phyloP scores from a whole-genome alignment of 2,329 filamentous ascomycete genomes.

The Gaeumannomyces tritici region DNA sequence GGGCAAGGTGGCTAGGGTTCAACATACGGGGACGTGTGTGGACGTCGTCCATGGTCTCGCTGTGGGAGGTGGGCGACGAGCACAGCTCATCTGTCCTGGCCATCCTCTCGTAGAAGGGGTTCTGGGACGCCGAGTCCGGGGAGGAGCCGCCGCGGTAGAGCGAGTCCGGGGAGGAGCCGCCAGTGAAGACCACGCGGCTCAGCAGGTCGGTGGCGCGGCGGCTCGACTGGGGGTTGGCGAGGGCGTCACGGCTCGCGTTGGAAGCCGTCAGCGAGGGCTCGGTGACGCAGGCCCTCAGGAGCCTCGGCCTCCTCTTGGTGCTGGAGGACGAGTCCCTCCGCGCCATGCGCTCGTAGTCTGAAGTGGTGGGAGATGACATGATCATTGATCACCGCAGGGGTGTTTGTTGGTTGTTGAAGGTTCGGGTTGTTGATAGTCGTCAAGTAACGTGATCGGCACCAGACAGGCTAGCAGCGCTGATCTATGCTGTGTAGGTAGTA shows the following conservation, averaged over 20 bases:
- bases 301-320: slow-evolving; percentile 36
- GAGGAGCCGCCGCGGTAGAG: slow-evolving; percentile 17
- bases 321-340: slow-evolving; percentile 29
- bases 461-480: background rate
- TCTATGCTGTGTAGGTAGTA: background rate
- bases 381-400: background rate
- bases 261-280: slow-evolving; percentile 49
- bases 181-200: slow-evolving; percentile 41
- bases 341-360: slow-evolving; percentile 10
- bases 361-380: background rate
- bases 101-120: slow-evolving; percentile 23
- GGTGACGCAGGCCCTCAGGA: slow-evolving; percentile 45
- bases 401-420: background rate
- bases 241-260: slow-evolving; percentile 39
- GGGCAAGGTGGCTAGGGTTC: background rate
- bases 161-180: slow-evolving; percentile 26
- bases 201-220: slow-evolving; percentile 45
- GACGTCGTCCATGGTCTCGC: slow-evolving; percentile 16
- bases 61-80: slow-evolving; percentile 17
- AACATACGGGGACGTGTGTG: slow-evolving; percentile 9
- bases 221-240: slow-evolving; percentile 36
- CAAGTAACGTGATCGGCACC: background rate
- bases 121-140: slow-evolving; percentile 23
- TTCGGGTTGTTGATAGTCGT: background rate
- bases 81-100: slow-evolving; percentile 13